Evolutionary conservation across 768 basidiomycete species (phyloP).

Genomic region (Infundibulicybe gibba): DNA sequence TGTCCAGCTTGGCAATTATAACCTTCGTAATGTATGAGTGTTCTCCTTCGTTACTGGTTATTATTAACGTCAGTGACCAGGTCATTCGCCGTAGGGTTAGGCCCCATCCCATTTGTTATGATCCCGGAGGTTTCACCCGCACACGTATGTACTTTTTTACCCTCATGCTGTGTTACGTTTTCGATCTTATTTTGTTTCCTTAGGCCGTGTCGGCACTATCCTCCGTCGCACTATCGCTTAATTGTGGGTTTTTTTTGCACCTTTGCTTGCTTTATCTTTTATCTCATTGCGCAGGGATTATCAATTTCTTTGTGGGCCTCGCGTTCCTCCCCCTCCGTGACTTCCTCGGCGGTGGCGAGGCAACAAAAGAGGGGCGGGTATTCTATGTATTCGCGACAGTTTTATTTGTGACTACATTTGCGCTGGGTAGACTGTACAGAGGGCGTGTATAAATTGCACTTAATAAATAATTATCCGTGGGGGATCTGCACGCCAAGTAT

Average conservation of each 20-base stretch:
- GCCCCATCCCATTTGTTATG: constrained; percentile 91
- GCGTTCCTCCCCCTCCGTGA: constrained; percentile 84
- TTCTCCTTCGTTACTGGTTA: not conserved
- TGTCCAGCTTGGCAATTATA: constrained; percentile 73
- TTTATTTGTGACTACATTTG: constrained; percentile 37
- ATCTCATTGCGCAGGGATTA: constrained; percentile 65
- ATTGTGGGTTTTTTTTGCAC: constrained; percentile 45
- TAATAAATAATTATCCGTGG: not conserved
- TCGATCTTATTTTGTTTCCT: constrained; percentile 1
- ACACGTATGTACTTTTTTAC: constrained; percentile 45
- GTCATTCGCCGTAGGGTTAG: constrained; percentile 87
- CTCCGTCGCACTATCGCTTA: constrained; percentile 68
- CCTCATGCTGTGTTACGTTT: not conserved
- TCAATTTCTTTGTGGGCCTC: constrained; percentile 83
- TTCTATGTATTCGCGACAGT: constrained; percentile 80
- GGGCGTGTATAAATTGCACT: constrained; percentile 18
- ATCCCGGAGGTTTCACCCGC: constrained; percentile 86
- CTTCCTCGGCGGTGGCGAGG: constrained; percentile 57
- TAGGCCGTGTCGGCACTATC: constrained; percentile 82
- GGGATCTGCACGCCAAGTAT: too few relatives aligned
- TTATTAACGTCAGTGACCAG: constrained; percentile 29
- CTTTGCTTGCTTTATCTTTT: not conserved
- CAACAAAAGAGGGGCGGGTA: constrained; percentile 74
- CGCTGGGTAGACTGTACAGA: constrained; percentile 35
- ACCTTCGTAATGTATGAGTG: constrained; percentile 73